Conservation (phyloP, 257 asterid species). For the Rubia yunnanensis region DNA sequence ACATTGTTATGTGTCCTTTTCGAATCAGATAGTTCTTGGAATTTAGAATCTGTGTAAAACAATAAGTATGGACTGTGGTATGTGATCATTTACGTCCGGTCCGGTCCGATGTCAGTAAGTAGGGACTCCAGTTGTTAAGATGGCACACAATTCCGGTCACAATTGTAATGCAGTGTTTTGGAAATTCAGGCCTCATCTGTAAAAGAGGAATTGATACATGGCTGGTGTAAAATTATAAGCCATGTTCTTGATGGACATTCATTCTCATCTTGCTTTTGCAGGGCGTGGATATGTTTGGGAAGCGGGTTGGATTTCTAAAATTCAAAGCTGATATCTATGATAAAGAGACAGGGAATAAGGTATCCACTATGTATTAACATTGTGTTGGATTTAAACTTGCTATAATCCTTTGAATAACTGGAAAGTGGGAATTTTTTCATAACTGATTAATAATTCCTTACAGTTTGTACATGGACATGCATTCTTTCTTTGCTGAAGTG, state of each 20-base stretch:
- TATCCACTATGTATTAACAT: slow-evolving; percentile 15
- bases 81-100: neutral
- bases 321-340: slow-evolving; percentile 79
- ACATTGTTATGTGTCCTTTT: neutral
- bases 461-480: neutral
- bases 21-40: neutral
- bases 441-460: neutral
- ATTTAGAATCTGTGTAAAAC: neutral
- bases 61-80: neutral
- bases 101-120: too few relatives aligned
- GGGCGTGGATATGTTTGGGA: slow-evolving; percentile 95
- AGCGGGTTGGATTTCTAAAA: slow-evolving; percentile 83
- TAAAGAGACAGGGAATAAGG: slow-evolving; percentile 68
- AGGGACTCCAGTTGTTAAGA: neutral
- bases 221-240: neutral
- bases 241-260: neutral
- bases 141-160: neutral
- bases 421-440: neutral
- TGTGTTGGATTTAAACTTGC: slow-evolving; percentile 3
- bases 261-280: slow-evolving; percentile 25
- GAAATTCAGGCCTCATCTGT: neutral
- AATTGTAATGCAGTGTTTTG: neutral
- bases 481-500: slow-evolving; percentile 4
- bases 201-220: neutral
- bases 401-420: slow-evolving; percentile 4